Evolutionary conservation across 2,329 filamentous ascomycete genomes (phyloP).

Genomic region (Chaetomiaceae sp.): DNA sequence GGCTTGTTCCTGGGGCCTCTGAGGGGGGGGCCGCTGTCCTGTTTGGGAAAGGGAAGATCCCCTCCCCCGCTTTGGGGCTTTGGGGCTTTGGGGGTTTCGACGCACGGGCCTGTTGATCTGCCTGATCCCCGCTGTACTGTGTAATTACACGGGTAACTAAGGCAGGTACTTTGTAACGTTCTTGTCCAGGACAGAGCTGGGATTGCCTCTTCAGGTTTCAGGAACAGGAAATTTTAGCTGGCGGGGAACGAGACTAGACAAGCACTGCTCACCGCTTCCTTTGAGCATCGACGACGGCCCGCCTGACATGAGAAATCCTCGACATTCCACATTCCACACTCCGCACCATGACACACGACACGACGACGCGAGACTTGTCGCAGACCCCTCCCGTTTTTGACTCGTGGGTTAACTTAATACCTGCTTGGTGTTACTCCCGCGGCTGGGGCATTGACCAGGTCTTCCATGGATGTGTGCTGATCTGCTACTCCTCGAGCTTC

Average conservation of each 20-base stretch:
- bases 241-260: background rate
- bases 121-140: background rate
- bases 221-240: constrained; percentile 14
- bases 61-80: constrained; percentile 1
- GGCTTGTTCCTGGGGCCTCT: background rate
- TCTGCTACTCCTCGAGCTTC: too few relatives aligned
- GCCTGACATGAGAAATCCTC: background rate
- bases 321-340: background rate
- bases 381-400: background rate
- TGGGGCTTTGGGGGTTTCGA: background rate
- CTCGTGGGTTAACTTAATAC: too few relatives aligned
- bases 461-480: too few relatives aligned
- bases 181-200: too few relatives aligned
- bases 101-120: constrained; percentile 1
- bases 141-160: constrained; percentile 8
- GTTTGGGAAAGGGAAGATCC: constrained; percentile 14
- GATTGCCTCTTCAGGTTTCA: too few relatives aligned
- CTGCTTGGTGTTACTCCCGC: too few relatives aligned
- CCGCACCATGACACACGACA: background rate
- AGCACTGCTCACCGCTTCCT: constrained; percentile 1
- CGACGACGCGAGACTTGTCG: background rate
- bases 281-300: too few relatives aligned
- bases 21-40: background rate
- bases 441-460: too few relatives aligned
- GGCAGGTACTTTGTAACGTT: too few relatives aligned